These are phyloP conservation scores for Debaryomyces maramus DNA, from an alignment of 805 yeast genomes.

Conservation along the genomic window DNA sequence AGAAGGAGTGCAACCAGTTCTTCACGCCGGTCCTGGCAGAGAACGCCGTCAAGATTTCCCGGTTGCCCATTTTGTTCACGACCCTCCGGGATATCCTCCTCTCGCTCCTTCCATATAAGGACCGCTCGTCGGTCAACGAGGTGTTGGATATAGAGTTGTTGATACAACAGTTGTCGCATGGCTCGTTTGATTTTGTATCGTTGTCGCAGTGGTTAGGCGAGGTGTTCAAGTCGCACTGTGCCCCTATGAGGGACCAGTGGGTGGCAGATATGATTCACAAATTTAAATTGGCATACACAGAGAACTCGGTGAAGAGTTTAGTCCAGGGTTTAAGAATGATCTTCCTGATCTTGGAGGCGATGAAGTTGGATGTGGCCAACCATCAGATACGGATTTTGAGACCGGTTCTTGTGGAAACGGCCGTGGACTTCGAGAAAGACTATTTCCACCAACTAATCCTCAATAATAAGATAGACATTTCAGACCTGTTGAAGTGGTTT, in stretches of 20 bases:
- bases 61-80: conserved; percentile 69
- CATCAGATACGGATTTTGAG: conserved; percentile 86
- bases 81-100: conserved; percentile 78
- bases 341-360: conserved; percentile 84
- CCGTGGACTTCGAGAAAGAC: conserved; percentile 85
- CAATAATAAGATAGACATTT: conserved; percentile 59
- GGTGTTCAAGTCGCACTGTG: conserved; percentile 85
- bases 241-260: conserved; percentile 93
- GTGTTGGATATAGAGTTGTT: conserved; percentile 75
- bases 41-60: conserved; percentile 29
- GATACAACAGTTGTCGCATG: conserved; percentile 69
- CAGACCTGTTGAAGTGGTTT: conserved; percentile 69
- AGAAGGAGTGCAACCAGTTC: conserved; percentile 59
- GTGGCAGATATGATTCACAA: conserved; percentile 75
- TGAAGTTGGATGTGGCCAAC: conserved; percentile 93
- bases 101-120: conserved; percentile 75
- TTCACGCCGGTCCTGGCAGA: conserved; percentile 9
- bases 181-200: conserved; percentile 69
- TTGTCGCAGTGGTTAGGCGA: conserved; percentile 73
- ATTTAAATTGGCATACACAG: conserved; percentile 52
- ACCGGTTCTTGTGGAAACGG: conserved; percentile 81
- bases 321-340: conserved; percentile 77
- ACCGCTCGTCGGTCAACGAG: conserved; percentile 63
- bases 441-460: conserved; percentile 59
- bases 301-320: conserved; percentile 47